Base-by-base conservation (phyloP, 1,284 basidiomycete species). In the Sphagnurus paluster region DNA sequence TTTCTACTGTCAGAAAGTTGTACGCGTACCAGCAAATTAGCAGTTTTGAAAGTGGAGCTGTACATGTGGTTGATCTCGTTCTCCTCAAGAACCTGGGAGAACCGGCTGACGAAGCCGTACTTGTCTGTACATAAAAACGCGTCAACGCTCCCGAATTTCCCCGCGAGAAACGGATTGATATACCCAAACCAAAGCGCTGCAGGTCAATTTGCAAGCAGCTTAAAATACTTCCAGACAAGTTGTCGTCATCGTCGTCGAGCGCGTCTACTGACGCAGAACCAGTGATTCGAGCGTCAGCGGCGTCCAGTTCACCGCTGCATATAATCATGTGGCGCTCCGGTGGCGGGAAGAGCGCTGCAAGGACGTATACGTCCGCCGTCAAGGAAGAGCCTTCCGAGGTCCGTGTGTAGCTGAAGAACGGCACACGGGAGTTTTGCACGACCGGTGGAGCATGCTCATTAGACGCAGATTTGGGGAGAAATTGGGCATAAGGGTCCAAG, bases 21-120 rank as follows among this genome's bases (percentile, higher is more conserved):
- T 10, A 23, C n/a, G 56, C 71, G 41, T 45, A 88, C 87, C 56
- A 91, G 72, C 25, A 92, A 68, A 63, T 91, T 92, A 42, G 89
- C 90, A 11, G 89, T 90, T 65, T 90, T 88, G 59, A 82, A 87
- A 9, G 89, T 90, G 36, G 87, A 90, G 50, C 84, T 87, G 59
- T 91, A 91, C 76, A 90, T 87, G 65, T 90, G 89, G 62, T 88
- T 84, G 63, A 90, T 87, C 4, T 79, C 77, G 53, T 80, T 81
- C 50, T 80, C 74, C 49, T 86, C 79, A 7, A 91, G 74, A 9
- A 86, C 76, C 17, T 79, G 74, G 17, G 87, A 90, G 61, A 87
- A 90, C 29, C 81, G 79, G 58, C 79, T 87, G 41, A 91, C 84
- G 7, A 90, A 74, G 21, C 88, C 87, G 53, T 87, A 76, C 57